Evolutionary conservation across 1,139 yeast genomes (phyloP).

Genomic region (Wickerhamiella infanticola): DNA sequence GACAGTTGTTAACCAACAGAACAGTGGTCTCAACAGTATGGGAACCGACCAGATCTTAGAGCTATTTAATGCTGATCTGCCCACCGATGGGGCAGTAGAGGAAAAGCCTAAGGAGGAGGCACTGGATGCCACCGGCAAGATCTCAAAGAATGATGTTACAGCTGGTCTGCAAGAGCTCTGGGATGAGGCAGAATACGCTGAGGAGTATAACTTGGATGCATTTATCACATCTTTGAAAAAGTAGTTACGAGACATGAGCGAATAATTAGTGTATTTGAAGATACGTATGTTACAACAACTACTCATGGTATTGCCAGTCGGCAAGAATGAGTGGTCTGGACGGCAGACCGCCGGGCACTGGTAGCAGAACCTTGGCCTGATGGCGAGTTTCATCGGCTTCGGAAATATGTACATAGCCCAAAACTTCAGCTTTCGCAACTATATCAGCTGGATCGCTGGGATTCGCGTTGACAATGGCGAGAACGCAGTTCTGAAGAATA

Average conservation of each 20-base stretch:
- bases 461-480: slow-evolving; percentile 58
- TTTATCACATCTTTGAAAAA: slow-evolving; percentile 62
- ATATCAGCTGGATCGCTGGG: slow-evolving; percentile 34
- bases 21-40: slow-evolving; percentile 88
- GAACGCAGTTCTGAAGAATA: slow-evolving; percentile 52
- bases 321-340: slow-evolving; percentile 51
- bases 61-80: slow-evolving; percentile 54
- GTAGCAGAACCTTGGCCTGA: slow-evolving; percentile 60
- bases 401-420: slow-evolving; percentile 47
- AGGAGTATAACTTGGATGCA: slow-evolving; percentile 84
- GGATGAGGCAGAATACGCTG: slow-evolving; percentile 94
- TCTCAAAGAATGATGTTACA: slow-evolving; percentile 51
- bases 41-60: slow-evolving; percentile 90
- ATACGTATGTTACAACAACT: slow-evolving; percentile 9
- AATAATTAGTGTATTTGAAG: not conserved
- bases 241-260: not conserved
- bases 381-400: slow-evolving; percentile 55
- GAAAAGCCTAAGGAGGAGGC: slow-evolving; percentile 24
- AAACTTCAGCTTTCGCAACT: slow-evolving; percentile 41
- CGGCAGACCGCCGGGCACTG: slow-evolving; percentile 80
- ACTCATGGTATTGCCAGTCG: slow-evolving; percentile 55
- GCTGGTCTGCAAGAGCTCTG: slow-evolving; percentile 77
- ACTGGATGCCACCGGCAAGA: slow-evolving; percentile 39
- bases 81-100: slow-evolving; percentile 30
- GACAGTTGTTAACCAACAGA: slow-evolving; percentile 91